Evolutionary conservation across 2,329 filamentous ascomycete genomes (phyloP).

Genomic region (Nothophoma quercina): DNA sequence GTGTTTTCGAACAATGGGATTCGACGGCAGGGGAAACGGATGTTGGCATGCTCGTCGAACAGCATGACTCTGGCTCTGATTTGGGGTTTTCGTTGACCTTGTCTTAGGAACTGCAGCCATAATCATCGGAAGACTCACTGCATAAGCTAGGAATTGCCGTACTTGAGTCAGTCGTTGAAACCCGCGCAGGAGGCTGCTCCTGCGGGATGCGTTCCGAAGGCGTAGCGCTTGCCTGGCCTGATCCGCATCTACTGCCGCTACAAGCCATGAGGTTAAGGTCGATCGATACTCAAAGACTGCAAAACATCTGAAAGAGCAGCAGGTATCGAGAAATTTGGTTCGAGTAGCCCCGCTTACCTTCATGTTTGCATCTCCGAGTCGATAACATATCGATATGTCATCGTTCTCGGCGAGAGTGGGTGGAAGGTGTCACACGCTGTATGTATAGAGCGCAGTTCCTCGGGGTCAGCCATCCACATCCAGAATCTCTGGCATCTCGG

Average conservation of each 20-base stretch:
- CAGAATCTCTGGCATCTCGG: no score
- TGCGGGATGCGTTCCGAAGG: neutral
- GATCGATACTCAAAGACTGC: neutral
- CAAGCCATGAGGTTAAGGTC: slow-evolving; percentile 5
- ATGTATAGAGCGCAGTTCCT: neutral
- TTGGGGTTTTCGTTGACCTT: neutral
- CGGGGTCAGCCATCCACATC: no score
- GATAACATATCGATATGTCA: slow-evolving; percentile 26
- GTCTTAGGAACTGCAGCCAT: neutral
- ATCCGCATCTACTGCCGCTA: neutral
- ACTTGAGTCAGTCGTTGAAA: no score
- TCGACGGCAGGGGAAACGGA: neutral
- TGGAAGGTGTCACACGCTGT: neutral
- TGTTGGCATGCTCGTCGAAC: neutral
- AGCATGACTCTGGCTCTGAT: neutral
- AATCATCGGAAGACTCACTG: neutral
- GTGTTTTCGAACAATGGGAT: neutral
- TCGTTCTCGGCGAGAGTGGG: slow-evolving; percentile 2
- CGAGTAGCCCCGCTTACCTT: neutral
- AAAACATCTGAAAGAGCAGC: no score
- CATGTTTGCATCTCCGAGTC: neutral
- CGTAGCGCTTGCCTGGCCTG: neutral
- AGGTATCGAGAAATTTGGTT: neutral
- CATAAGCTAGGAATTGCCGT: neutral
- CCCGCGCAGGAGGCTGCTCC: neutral